A percentile compares a stretch with the other conserved stretches of the same genome.
These are phyloP conservation scores for Macrolepiota dolichaula DNA, from an alignment of 768 basidiomycete species.

Conservation along the genomic window DNA sequence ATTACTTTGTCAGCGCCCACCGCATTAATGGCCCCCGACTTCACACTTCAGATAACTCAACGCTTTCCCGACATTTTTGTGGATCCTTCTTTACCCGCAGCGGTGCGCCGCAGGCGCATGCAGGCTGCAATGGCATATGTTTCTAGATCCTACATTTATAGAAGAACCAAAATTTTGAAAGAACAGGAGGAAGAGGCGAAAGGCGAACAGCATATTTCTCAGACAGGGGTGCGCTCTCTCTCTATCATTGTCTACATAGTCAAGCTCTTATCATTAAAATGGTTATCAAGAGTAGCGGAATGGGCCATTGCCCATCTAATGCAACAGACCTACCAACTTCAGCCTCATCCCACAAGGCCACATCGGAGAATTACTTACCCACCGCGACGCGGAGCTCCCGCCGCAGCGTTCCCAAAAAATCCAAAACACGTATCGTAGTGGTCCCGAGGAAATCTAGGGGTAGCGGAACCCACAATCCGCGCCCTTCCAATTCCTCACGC, in stretches of 20 bases:
- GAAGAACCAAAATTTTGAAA: background rate
- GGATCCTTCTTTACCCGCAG: background rate
- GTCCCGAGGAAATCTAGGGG: background rate
- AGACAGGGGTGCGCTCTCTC: background rate
- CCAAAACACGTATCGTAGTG: background rate
- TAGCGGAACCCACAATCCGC: background rate
- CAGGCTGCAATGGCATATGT: background rate
- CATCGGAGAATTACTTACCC: background rate
- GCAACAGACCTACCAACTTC: background rate
- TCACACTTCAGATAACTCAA: background rate
- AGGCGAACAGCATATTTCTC: background rate
- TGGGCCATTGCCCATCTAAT: background rate
- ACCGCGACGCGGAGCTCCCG: background rate
- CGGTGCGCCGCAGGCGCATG: background rate
- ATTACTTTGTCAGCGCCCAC: background rate
- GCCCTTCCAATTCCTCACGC: background rate
- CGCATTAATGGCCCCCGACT: background rate
- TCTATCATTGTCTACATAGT: background rate
- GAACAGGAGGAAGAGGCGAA: background rate
- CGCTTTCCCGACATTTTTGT: background rate
- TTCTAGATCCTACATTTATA: background rate
- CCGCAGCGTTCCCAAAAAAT: background rate
- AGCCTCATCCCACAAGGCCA: background rate
- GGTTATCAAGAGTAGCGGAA: background rate
- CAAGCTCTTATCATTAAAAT: background rate